A percentile compares a stretch with the other conserved stretches of the same genome.
These are phyloP conservation scores for Colletotrichum echinochloae DNA, from an alignment of 2,329 filamentous ascomycete genomes.

Conservation along the genomic window DNA sequence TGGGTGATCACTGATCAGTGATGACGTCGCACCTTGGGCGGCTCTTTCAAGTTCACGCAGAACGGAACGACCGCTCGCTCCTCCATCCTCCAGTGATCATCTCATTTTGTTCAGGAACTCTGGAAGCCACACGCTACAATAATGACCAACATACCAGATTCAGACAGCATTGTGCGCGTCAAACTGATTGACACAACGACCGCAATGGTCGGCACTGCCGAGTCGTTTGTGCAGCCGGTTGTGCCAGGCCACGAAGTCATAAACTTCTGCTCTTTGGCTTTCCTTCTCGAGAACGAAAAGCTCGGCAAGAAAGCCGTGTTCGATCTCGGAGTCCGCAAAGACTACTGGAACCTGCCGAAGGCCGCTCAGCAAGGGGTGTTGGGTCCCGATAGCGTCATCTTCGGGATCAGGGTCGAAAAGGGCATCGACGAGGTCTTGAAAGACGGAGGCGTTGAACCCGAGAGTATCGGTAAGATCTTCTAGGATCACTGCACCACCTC, in stretches of 20 bases:
- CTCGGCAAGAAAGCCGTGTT: conserved; percentile 38
- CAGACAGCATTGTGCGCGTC: conserved; percentile 39
- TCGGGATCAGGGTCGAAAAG: conserved; percentile 33
- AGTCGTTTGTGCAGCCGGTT: conserved; percentile 38
- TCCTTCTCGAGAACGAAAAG: conserved; percentile 40
- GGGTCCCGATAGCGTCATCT: conserved; percentile 20
- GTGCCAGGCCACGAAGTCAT: conserved; percentile 41
- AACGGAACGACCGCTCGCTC: not conserved
- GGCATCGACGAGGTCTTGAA: conserved; percentile 41
- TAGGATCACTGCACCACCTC: too few species aligned
- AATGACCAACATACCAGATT: conserved; percentile 32
- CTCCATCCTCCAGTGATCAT: not conserved
- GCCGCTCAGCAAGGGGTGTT: conserved; percentile 13
- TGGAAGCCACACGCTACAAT: not conserved
- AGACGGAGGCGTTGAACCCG: conserved; percentile 26
- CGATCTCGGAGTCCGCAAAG: conserved; percentile 40
- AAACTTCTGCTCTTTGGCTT: conserved; percentile 41
- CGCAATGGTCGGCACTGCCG: conserved; percentile 33
- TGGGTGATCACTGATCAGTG: not conserved
- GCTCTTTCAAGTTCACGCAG: not conserved
- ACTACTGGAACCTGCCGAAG: conserved; percentile 40
- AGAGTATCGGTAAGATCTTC: conserved; percentile 25
- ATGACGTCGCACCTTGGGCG: conserved; percentile 27
- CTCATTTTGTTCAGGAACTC: not conserved
- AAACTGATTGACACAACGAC: conserved; percentile 41